Conservation (phyloP, 2,329 filamentous ascomycete species). For the Bretziella fagacearum region DNA sequence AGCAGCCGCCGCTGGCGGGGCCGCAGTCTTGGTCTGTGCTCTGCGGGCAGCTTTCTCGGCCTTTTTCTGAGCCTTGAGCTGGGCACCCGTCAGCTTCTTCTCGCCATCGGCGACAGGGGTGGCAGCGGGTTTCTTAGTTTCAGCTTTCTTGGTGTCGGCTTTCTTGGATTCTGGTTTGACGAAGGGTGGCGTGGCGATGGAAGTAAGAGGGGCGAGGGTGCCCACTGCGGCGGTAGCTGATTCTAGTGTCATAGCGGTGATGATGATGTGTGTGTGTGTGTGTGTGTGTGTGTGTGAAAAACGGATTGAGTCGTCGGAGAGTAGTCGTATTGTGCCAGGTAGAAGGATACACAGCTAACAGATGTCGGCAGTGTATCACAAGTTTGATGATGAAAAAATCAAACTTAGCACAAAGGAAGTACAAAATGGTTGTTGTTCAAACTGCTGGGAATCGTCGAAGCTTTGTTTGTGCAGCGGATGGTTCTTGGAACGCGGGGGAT, state of each 20-base stretch:
- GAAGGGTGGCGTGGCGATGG: background rate
- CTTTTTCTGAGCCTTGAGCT: constrained; percentile 77
- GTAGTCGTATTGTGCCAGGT: too few species aligned
- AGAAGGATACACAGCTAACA: too few species aligned
- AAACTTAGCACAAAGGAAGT: too few species aligned
- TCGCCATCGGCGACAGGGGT: constrained; percentile 18
- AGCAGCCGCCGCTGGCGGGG: constrained; percentile 26
- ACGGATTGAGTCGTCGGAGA: background rate
- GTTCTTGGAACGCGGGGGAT: too few species aligned
- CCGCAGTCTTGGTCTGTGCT: constrained; percentile 49
- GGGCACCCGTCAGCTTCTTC: constrained; percentile 52
- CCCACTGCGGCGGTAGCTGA: background rate
- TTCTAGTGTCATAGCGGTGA: background rate
- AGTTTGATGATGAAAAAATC: too few species aligned
- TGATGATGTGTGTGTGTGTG: background rate
- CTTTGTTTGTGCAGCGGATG: too few species aligned
- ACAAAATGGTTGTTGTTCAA: too few species aligned
- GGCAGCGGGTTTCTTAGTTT: background rate
- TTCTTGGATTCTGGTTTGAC: background rate
- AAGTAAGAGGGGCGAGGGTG: background rate
- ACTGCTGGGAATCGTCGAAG: too few species aligned
- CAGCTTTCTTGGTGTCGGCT: background rate
- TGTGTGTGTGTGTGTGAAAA: background rate
- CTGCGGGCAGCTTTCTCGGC: constrained; percentile 80
- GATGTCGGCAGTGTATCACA: too few species aligned